Conservation (phyloP, 73 alveolate genomes). For the Urostyla sp. region DNA sequence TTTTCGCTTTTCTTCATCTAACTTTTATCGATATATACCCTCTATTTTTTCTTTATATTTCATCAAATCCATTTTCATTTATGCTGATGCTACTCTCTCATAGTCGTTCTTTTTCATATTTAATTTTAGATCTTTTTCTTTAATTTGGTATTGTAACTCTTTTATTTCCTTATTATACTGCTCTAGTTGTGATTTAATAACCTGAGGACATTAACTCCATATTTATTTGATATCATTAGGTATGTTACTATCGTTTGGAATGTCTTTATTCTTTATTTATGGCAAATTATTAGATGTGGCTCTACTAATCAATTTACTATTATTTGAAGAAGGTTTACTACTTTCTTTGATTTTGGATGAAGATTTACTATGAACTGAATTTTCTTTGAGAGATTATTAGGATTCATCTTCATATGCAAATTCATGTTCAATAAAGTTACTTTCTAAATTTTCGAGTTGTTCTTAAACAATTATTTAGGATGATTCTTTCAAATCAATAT, state of each 20-base stretch:
- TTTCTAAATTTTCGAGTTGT: not conserved
- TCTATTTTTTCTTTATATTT: conserved; percentile 46
- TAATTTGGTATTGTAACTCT: conserved; percentile 9
- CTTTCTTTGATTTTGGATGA: not conserved
- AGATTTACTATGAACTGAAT: not conserved
- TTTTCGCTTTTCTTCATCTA: conserved; percentile 54
- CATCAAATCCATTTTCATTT: conserved; percentile 39
- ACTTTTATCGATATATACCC: conserved; percentile 8
- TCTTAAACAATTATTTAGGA: not conserved
- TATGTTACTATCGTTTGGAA: no score
- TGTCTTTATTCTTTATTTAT: no score
- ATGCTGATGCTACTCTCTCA: conserved; percentile 24
- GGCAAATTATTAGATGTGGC: no score
- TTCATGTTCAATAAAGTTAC: not conserved
- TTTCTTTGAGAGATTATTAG: not conserved
- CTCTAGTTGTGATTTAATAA: conserved; percentile 24
- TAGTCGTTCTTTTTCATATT: conserved; percentile 41
- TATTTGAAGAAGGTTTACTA: not conserved
- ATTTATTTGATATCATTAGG: conserved; percentile 19
- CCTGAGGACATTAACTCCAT: conserved; percentile 35
- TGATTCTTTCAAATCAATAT: not conserved
- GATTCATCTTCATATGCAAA: not conserved
- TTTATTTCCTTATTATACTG: conserved; percentile 25
- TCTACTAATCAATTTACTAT: conserved; percentile 13
- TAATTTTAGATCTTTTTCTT: conserved; percentile 31